These are phyloP conservation scores for Ceratocystis lukuohia DNA, from an alignment of 2,329 filamentous ascomycete species.

Conservation along the genomic window DNA sequence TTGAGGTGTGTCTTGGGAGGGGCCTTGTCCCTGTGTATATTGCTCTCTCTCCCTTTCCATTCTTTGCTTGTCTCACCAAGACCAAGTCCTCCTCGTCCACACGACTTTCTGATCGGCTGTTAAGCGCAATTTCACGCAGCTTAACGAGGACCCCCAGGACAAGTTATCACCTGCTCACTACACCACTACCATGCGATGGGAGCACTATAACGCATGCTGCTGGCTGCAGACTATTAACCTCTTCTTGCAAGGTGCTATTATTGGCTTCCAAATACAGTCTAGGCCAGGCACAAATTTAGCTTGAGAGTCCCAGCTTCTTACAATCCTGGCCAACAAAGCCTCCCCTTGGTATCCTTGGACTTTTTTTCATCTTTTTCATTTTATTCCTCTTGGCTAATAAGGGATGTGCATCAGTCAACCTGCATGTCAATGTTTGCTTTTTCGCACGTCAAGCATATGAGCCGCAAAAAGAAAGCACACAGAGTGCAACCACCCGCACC, in stretches of 20 bases:
- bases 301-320: no score
- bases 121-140: neutral
- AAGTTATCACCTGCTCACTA: neutral
- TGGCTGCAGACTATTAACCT: neutral
- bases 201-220: neutral
- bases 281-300: neutral
- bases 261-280: neutral
- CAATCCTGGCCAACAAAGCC: neutral
- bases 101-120: neutral
- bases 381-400: neutral
- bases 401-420: neutral
- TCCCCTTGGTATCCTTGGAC: neutral
- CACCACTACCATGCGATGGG: neutral
- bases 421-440: no score
- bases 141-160: neutral
- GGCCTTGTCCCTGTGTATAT: no score
- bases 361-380: no score
- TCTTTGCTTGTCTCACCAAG: neutral
- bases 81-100: neutral
- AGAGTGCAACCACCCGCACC: no score
- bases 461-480: no score
- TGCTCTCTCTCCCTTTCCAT: no score
- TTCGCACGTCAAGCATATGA: no score
- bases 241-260: neutral
- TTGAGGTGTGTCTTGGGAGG: no score